phyloP scores from a whole-genome alignment of 176 grass and related monocot species.

The Echinochloa phyllopogon region DNA sequence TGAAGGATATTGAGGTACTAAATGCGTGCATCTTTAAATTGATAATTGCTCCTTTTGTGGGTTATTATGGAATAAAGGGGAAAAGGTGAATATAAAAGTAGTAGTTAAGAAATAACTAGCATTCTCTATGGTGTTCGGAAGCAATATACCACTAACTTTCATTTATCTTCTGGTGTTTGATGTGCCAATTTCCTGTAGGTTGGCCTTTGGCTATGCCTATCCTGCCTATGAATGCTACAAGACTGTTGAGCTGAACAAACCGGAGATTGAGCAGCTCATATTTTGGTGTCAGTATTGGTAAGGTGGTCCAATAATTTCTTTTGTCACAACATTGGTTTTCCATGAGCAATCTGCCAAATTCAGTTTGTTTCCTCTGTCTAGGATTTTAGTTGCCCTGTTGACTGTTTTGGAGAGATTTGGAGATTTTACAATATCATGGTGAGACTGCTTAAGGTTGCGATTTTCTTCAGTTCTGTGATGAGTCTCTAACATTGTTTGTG shows the following conservation, averaged over 20 bases:
- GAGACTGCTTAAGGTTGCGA: constrained; percentile 35
- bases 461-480: constrained; percentile 36
- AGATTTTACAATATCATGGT: constrained; percentile 94
- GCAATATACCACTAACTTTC: background rate
- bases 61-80: background rate
- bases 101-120: background rate
- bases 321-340: background rate
- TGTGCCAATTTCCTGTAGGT: constrained; percentile 43
- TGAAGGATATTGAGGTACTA: background rate
- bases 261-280: constrained; percentile 92
- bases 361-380: constrained; percentile 43
- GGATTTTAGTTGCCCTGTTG: constrained; percentile 92
- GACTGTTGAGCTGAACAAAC: constrained; percentile 98
- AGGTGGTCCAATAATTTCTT: constrained; percentile 32
- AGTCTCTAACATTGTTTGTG: constrained; percentile 43
- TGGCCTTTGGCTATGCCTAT: constrained; percentile 94
- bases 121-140: background rate
- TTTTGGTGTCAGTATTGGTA: constrained; percentile 99
- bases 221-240: constrained; percentile 99
- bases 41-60: background rate
- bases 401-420: constrained; percentile 96
- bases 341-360: constrained; percentile 15
- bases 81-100: background rate
- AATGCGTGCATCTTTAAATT: constrained; percentile 23
- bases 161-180: constrained; percentile 30